Conservation (phyloP, 2,329 filamentous ascomycete species). For the Monilinia aucupariae region DNA sequence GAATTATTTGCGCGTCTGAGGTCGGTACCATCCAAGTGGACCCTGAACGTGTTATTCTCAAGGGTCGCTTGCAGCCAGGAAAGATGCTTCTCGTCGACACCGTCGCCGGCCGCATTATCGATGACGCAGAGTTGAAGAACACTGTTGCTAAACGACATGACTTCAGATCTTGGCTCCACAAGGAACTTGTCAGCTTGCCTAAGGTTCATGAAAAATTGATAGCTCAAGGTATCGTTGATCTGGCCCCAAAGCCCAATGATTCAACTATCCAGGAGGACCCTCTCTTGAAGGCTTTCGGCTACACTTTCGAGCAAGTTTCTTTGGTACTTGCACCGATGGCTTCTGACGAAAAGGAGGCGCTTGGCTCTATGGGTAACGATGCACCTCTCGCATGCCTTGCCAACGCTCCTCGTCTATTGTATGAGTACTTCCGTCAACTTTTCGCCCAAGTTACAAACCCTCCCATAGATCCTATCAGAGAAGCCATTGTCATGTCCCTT, state of each 20-base stretch:
- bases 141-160: slow-evolving; percentile 82
- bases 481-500: slow-evolving; percentile 96
- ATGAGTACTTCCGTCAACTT: slow-evolving; percentile 95
- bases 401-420: slow-evolving; percentile 80
- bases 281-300: slow-evolving; percentile 79
- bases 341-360: slow-evolving; percentile 91
- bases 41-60: slow-evolving; percentile 83
- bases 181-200: slow-evolving; percentile 76
- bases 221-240: slow-evolving; percentile 54
- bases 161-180: slow-evolving; percentile 83
- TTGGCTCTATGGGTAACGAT: slow-evolving; percentile 98
- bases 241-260: slow-evolving; percentile 62
- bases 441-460: slow-evolving; percentile 98
- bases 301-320: slow-evolving; percentile 92
- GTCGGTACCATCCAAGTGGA: slow-evolving; percentile 91
- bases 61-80: slow-evolving; percentile 87
- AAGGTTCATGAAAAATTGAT: slow-evolving; percentile 60
- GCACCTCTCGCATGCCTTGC: slow-evolving; percentile 86
- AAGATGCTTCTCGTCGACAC: slow-evolving; percentile 97
- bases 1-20: slow-evolving; percentile 95
- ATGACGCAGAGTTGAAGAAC: slow-evolving; percentile 85
- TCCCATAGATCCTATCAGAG: slow-evolving; percentile 92
- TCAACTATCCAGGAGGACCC: slow-evolving; percentile 76
- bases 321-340: slow-evolving; percentile 92
- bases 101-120: slow-evolving; percentile 83